Evolutionary conservation across 169 alveolate genomes (phyloP), one percentile per base, ranked within the genome.

Genomic region (Eimeria tenella): DNA sequence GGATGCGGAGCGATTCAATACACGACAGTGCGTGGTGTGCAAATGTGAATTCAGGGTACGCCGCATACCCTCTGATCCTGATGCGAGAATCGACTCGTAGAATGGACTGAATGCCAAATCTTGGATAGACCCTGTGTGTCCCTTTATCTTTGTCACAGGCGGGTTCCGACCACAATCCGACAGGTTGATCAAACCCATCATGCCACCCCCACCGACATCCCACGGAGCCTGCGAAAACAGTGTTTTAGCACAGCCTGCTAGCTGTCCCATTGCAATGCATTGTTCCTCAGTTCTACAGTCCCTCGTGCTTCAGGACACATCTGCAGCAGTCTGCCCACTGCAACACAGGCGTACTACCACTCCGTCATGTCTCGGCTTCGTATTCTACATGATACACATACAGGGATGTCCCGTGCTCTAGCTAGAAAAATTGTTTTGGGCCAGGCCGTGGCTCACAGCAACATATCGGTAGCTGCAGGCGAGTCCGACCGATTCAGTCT

Each of bases 121-220:
- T 50, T 86, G 96, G 17, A 86, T 86, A 42, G 94, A 56, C n/a
- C 93, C 84, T 3, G 96, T 87, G 87, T 94, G 94, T 17, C 96
- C 95, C 81, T 93, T 93, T 53, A 93, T 82, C 95, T 93, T 93
- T 5, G 88, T 74, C 68, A 93, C 95, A 0, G 94, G 88, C 3
- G 95, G 95, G 31, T 93, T 93, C 3, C 95, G 52, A 13, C 86
- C 94, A 52, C 89, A 62, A 63, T 93, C 95, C 77, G 90, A 75
- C 9, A 93, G 23, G 49, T 74, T 74, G 23, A 93, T 50, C 42
- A 93, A 63, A 42, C 95, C 95, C 93, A 93, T 58, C 81, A 93
- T 82, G 71, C 95, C 95, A 3, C 95, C 95, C 31, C 95, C 95
- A n/a, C 95, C 95, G 55, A 86, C 94, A 49, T 93, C 95, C 95